Evolutionary conservation across 176 grass and related monocot genomes (phyloP), one percentile per base, ranked within the genome.

Genomic region (Musa acuminata): DNA sequence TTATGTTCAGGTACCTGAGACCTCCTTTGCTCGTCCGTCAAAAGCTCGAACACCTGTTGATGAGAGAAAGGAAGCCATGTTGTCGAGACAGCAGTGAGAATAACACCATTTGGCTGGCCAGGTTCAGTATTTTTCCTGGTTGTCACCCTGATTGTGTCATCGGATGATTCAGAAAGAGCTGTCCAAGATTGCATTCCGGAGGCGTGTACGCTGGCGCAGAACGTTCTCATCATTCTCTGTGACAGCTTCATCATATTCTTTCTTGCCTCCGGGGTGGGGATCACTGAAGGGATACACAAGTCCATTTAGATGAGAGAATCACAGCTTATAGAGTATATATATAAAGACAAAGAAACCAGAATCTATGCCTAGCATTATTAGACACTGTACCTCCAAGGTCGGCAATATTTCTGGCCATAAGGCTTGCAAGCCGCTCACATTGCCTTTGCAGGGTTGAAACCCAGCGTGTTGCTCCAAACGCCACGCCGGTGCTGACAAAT

Each of bases 161-260:
- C 86, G 17, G 87, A 72, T 71, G 90, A 87, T 58, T 91, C 95
- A 6, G 84, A 91, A 21, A 94, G 83, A 1, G 90, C 75, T 2
- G 90, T 99, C 95, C 95, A 99, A 69, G 86, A 87, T 73, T 99
- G 95, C 77, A 80, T 81, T 29, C 83, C 76, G 63, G 88, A 84
- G 48, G 90, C 53, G 69, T 88, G 87, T 53, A 91, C 84, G 58
- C 84, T 94, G 71, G 88, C 75, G 81, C 86, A 94, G 58, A 99
- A 99, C 49, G 82, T 76, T 49, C 75, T 91, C 49, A 84, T 85
- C 95, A 99, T 99, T 79, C 95, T 77, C 11, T 94, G 95, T 0
- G 90, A 99, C 67, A 99, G 82, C 70, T 83, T 94, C 90, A 99
- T 99, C 88, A 94, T 91, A 54, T 99, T 99, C 80, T 92, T 94